phyloP scores from a whole-genome alignment of 441 rosid genomes.

The Manihot esculenta region DNA sequence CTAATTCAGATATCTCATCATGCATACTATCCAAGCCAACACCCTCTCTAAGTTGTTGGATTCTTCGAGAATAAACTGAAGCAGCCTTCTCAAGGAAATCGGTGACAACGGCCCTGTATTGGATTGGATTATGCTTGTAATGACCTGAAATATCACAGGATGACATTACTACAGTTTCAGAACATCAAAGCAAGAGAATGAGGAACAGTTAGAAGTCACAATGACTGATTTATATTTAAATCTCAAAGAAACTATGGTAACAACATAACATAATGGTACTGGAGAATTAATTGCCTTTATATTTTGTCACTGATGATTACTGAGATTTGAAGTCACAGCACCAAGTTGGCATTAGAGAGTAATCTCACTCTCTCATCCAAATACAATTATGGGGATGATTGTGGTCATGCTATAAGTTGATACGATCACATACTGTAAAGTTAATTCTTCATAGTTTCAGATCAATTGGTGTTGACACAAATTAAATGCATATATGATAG shows the following conservation, averaged over 20 bases:
- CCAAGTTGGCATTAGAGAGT: too few relatives aligned
- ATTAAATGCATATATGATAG: too few relatives aligned
- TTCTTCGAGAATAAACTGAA: slow-evolving; percentile 51
- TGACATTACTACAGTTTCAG: slow-evolving; percentile 11
- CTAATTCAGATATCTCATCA: slow-evolving; percentile 76
- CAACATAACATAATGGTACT: neutral
- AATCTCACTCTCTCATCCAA: too few relatives aligned
- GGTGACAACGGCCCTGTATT: slow-evolving; percentile 69
- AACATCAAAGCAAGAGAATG: neutral
- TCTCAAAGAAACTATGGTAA: neutral
- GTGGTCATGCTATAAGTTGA: too few relatives aligned
- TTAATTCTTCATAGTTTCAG: too few relatives aligned
- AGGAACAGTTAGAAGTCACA: neutral
- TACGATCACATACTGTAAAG: too few relatives aligned
- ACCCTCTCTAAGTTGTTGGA: slow-evolving; percentile 60
- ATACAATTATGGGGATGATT: too few relatives aligned
- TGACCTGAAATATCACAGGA: slow-evolving; percentile 61
- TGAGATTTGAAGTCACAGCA: neutral
- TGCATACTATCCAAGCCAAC: slow-evolving; percentile 41
- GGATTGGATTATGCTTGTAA: slow-evolving; percentile 69
- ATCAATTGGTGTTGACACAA: too few relatives aligned
- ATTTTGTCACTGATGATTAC: too few relatives aligned
- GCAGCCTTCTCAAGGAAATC: slow-evolving; percentile 65
- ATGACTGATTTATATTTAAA: neutral
- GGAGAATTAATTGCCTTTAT: neutral